Conservation (phyloP, 140 eudicot species). For the Stevia rebaudiana region DNA sequence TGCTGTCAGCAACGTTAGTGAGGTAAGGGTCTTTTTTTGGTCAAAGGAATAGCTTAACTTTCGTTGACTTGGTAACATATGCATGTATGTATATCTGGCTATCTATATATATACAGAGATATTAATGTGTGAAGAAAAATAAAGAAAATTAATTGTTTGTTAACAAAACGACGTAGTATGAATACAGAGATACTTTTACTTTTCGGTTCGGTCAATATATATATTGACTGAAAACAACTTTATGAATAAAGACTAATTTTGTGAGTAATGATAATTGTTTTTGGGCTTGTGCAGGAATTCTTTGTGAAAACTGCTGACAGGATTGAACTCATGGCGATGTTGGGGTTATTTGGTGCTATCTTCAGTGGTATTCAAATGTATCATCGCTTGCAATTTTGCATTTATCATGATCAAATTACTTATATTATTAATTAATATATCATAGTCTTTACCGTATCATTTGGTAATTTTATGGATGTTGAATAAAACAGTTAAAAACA, state of each 20-base stretch:
- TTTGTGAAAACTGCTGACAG: slow-evolving; percentile 85
- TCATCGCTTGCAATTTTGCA: slow-evolving; percentile 32
- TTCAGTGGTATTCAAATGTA: slow-evolving; percentile 87
- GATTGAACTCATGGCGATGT: slow-evolving; percentile 88
- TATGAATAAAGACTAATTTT: background rate
- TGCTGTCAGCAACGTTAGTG: slow-evolving; percentile 79
- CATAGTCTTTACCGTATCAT: too few species aligned
- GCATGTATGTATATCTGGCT: background rate
- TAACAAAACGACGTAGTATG: too few species aligned
- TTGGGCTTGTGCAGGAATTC: slow-evolving; percentile 54
- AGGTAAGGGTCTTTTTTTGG: slow-evolving; percentile 41
- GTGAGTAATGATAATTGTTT: background rate
- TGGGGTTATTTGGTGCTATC: slow-evolving; percentile 89
- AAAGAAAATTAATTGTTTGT: too few species aligned
- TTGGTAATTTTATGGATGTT: too few species aligned
- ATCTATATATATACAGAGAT: background rate
- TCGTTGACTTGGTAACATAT: background rate
- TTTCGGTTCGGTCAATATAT: too few species aligned
- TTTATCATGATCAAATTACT: too few species aligned
- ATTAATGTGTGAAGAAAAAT: too few species aligned
- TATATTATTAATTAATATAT: too few species aligned
- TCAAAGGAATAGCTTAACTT: background rate
- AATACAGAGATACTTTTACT: too few species aligned
- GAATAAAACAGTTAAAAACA: background rate
- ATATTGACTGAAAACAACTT: background rate